Base-by-base conservation (phyloP, 1,284 basidiomycete species). In the Kwoniella shivajii region DNA sequence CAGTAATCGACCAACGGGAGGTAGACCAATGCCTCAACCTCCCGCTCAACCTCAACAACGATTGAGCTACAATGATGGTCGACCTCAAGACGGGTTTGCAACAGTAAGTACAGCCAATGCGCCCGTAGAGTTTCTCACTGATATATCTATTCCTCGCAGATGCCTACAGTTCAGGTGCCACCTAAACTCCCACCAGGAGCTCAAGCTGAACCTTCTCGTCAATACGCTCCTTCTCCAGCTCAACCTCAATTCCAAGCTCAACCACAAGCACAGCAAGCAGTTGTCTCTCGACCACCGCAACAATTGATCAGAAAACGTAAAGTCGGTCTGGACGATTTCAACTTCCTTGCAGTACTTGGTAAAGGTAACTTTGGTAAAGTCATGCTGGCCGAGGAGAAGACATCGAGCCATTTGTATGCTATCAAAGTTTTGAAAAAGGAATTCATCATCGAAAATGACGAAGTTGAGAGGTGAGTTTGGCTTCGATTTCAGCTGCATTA, bases 321-420 rank as follows among this genome's bases (percentile, higher is more conserved):
- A 79, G 90, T 99, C 63, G 92, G 93, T 0, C 82, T 99, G 41
- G 93, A 99, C 76, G 96, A 99, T 78, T 99, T 99, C 83, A 99
- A 99, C 77, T 99, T 99, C 84, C 81, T 99, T 51, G 94, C 96
- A 20, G 96, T 99, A 18, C 85, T 99, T 30, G 96, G 96, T 57
- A 99, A 99, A 80, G 96, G 96, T 73, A 99, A 99, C 80, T 99
- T 99, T 71, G 96, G 96, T 56, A 99, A 99, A 79, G 96, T 99
- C 79, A 99, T 99, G 96, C 82, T 99, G 54, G 96, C 96, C 18
- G 96, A 99, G 79, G 96, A 99, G 82, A 99, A 98, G 84, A 86
- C 84, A 71, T 84, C 86, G 27, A 92, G 86, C 69, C 86, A 84
- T 57, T 79, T 99, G 58, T 99, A 90, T 76, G 96, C 96, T n/a